Base-by-base conservation (phyloP, 192 early-diverging fungal genomes). In the Coemansia sp. region DNA sequence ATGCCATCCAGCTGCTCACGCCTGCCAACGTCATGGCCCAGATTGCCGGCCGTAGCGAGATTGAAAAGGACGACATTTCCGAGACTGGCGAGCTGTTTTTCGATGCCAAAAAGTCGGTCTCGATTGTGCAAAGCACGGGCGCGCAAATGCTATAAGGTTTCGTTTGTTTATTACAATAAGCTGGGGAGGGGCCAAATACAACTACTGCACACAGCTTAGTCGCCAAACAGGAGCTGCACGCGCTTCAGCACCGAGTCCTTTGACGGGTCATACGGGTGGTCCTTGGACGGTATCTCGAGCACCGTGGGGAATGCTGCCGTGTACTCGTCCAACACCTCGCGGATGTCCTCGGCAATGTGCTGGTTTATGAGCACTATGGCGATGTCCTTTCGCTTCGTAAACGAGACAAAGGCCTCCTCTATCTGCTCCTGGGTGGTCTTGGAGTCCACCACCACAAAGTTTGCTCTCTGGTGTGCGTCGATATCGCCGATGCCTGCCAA, bases 331-430 rank as follows among this genome's bases (percentile, higher is more conserved):
- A 99, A 73, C 56, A 93, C 72, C 15, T 85, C 81, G 21, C 97
- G 82, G 54, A 99, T 96, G 58, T 88, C 84, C 37, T 99, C 90
- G 18, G 95, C 97, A 40, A 99, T 85, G 68, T 93, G 92, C 77
- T 99, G 97, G 72, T 91, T 99, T 53, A 99, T 95, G 49, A 99
- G 62, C 47, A 99, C 89, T 61, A 99, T 97, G 38, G 93, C 97
- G 79, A 99, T 93, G 58, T 99, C 97, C 67, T 91, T 93, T 44
- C 95, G 82, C 63, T 83, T 81, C n/a, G 87, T 90, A 59, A 95
- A 95, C 56, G 91, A 88, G 30, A 79, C 59, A 66, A 99, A 98
- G n/a, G 81, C 62, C 59, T 87, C 84, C 60, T 91, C 90, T 37
- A 93, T 83, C 26, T 82, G 64, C 17, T 79, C 65, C 56, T 88